Percentiles rank a stretch among this genome's conserved stretches.
Conservation (phyloP, 352 stramenopile species). For the Pythium sukuiense region DNA sequence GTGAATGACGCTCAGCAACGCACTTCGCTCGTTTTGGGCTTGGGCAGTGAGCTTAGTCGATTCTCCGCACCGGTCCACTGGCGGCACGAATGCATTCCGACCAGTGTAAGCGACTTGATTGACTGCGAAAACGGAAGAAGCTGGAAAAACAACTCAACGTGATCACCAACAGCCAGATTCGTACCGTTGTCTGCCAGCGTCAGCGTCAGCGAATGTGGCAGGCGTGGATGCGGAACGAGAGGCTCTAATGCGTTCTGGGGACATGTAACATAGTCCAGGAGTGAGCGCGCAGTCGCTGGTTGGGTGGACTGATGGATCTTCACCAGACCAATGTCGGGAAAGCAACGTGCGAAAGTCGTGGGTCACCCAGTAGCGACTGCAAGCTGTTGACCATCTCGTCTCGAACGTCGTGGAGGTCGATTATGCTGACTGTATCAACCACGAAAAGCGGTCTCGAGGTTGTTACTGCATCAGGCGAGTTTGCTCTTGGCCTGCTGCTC, state of each 20-base stretch:
- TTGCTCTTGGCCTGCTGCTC: neutral
- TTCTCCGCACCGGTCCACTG: neutral
- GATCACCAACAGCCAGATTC: neutral
- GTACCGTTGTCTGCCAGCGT: neutral
- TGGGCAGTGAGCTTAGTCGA: neutral
- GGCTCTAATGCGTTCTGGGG: neutral
- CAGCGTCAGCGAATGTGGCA: neutral
- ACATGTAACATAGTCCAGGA: neutral
- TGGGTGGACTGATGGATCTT: neutral
- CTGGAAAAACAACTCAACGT: neutral
- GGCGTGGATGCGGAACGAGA: neutral
- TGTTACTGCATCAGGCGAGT: too few relatives aligned
- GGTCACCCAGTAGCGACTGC: neutral
- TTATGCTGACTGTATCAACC: neutral
- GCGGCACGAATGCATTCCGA: neutral
- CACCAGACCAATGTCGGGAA: neutral
- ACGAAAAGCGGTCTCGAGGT: neutral
- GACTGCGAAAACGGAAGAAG: neutral
- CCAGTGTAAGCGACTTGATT: neutral
- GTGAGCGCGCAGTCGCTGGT: neutral
- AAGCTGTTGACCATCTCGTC: neutral
- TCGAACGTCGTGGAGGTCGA: neutral
- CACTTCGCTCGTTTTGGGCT: neutral
- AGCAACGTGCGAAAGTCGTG: neutral
- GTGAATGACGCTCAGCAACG: neutral